Percentiles rank a stretch among this genome's conserved stretches.
These are phyloP conservation scores for Narthecium ossifragum DNA, from an alignment of 106 monocot genomes.

Conservation along the genomic window DNA sequence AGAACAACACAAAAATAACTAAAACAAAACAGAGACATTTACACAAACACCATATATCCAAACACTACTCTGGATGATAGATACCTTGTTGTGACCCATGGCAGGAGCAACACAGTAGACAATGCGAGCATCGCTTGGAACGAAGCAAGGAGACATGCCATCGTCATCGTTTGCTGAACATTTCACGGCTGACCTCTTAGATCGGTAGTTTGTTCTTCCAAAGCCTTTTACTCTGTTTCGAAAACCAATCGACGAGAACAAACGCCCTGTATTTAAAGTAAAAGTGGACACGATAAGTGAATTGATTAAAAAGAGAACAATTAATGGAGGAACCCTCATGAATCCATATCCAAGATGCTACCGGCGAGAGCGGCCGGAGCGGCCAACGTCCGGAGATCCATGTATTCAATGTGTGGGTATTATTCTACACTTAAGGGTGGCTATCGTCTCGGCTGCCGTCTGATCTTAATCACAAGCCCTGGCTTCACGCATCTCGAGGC, in stretches of 20 bases:
- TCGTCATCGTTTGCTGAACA: conserved; percentile 14
- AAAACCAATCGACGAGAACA: neutral
- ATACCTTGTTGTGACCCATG: conserved; percentile 91
- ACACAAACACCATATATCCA: neutral
- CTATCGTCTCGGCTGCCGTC: no score
- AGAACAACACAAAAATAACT: neutral
- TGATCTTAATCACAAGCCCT: no score
- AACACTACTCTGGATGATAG: neutral
- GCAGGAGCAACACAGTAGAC: conserved; percentile 74
- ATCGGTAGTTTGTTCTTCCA: neutral
- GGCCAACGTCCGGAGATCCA: no score
- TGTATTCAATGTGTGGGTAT: no score
- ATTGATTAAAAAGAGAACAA: no score
- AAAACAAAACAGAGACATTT: neutral
- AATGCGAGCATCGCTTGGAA: conserved; percentile 56
- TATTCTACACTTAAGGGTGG: no score
- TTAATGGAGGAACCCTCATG: no score
- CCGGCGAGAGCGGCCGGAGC: no score
- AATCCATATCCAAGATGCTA: no score
- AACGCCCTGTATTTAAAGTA: neutral
- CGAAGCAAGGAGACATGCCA: no score
- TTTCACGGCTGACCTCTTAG: neutral
- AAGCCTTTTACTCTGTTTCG: neutral
- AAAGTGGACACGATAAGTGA: neutral
- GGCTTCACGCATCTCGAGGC: neutral